These are phyloP conservation scores for Eucalyptus curtisii DNA, from an alignment of 345 rosid genomes.

Conservation along the genomic window DNA sequence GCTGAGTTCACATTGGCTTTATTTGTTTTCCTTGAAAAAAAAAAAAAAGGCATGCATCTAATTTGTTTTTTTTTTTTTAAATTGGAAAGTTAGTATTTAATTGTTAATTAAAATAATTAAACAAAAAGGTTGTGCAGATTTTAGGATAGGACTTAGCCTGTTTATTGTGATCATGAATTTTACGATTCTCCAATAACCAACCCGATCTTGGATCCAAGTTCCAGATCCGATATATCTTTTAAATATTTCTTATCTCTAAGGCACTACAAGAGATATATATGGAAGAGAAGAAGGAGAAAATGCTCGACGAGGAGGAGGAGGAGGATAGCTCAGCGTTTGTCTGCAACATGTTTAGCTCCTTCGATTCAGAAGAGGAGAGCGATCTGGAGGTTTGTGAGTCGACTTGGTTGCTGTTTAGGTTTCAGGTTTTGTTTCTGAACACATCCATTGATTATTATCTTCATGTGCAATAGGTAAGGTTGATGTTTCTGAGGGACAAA, in stretches of 20 bases:
- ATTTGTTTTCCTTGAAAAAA: neutral
- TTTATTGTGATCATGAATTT: neutral
- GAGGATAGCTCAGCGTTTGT: neutral
- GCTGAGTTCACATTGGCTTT: neutral
- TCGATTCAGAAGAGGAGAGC: neutral
- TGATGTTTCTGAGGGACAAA: neutral
- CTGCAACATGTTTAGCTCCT: neutral
- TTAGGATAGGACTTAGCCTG: neutral
- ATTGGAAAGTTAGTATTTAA: neutral
- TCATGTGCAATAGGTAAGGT: neutral
- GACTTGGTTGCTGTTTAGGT: neutral
- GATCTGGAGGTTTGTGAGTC: neutral
- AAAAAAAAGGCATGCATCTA: neutral
- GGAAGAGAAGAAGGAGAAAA: neutral
- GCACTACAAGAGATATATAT: neutral
- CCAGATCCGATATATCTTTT: neutral
- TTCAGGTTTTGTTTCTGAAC: neutral
- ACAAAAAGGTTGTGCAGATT: neutral
- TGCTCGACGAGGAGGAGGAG: neutral
- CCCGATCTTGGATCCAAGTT: neutral
- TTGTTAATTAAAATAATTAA: neutral
- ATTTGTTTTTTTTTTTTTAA: neutral
- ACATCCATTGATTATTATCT: neutral
- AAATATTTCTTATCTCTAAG: neutral
- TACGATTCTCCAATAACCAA: neutral